Evolutionary conservation across 768 basidiomycete species (phyloP).

Genomic region (Leccinum truebloodii): DNA sequence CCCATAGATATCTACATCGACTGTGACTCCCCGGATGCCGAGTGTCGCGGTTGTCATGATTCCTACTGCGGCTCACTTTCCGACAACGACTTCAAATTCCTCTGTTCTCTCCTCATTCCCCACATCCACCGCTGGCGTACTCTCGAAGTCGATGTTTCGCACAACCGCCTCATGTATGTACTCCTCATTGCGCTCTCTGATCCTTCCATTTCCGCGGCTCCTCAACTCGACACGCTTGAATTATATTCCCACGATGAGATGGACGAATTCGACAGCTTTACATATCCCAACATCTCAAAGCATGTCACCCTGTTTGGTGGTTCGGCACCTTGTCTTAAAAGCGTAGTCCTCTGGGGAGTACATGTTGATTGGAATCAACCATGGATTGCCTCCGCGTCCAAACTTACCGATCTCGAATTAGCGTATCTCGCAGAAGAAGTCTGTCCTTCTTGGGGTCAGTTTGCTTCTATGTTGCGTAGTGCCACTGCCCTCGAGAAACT

Average conservation of each 20-base stretch:
- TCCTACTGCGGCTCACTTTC: conserved; percentile 28
- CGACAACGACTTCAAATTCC: conserved; percentile 21
- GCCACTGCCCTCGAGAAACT: conserved; percentile 58
- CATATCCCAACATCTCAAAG: conserved; percentile 28
- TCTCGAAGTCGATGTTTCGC: conserved; percentile 47
- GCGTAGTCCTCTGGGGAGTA: conserved; percentile 63
- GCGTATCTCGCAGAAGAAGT: conserved; percentile 64
- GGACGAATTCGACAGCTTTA: conserved; percentile 32
- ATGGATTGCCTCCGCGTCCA: conserved; percentile 26
- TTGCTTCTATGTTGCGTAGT: conserved; percentile 49
- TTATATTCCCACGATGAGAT: conserved; percentile 58
- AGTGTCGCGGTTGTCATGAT: conserved; percentile 14
- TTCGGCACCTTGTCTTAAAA: conserved; percentile 50
- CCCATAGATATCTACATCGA: conserved; percentile 57
- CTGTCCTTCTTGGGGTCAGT: conserved; percentile 57
- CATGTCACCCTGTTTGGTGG: conserved; percentile 54
- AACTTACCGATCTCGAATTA: conserved; percentile 53
- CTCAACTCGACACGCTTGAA: conserved; percentile 52
- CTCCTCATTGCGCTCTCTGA: conserved; percentile 45
- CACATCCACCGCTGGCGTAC: conserved; percentile 55
- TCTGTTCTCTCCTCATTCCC: conserved; percentile 46
- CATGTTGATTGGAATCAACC: conserved; percentile 65
- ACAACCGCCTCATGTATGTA: conserved; percentile 48
- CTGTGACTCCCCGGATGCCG: conserved; percentile 36
- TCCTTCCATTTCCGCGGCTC: conserved; percentile 43